These are phyloP conservation scores for Oidiodendron maius DNA, from an alignment of 495 filamentous ascomycete species.

Conservation along the genomic window DNA sequence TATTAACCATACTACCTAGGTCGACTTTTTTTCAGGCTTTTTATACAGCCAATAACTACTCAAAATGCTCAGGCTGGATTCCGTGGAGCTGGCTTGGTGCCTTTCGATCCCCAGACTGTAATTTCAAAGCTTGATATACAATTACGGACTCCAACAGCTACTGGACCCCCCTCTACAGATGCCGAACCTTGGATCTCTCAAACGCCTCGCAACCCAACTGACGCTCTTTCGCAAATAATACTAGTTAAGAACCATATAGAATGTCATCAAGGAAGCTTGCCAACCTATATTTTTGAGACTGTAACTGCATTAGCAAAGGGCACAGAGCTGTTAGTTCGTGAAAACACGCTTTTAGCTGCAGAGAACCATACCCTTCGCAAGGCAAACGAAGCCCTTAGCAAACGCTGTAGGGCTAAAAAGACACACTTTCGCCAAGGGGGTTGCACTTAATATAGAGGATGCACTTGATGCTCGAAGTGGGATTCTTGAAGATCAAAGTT, in stretches of 20 bases:
- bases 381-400: constrained; percentile 20
- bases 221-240: constrained; percentile 13
- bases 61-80: constrained; percentile 10
- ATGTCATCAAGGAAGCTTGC: constrained; percentile 21
- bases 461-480: too few species aligned
- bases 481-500: too few species aligned
- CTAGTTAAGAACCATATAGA: constrained; percentile 13
- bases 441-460: constrained; percentile 16
- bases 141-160: constrained; percentile 14
- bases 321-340: constrained; percentile 8
- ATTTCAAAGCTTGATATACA: constrained; percentile 18
- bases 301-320: constrained; percentile 14
- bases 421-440: constrained; percentile 11
- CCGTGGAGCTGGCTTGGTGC: constrained; percentile 14
- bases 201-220: constrained; percentile 15
- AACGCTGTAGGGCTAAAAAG: constrained; percentile 22
- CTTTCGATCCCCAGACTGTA: constrained; percentile 12
- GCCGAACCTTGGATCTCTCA: constrained; percentile 19
- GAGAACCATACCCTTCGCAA: constrained; percentile 13
- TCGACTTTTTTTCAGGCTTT: constrained; percentile 18
- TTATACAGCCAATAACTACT: constrained; percentile 5
- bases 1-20: constrained; percentile 20
- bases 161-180: constrained; percentile 14
- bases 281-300: constrained; percentile 14
- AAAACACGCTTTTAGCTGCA: constrained; percentile 11